A percentile compares a stretch with the other conserved stretches of the same genome.
Evolutionary conservation across 108 stramenopile genomes (phyloP).

Genomic region (Nitzschia sp.): DNA sequence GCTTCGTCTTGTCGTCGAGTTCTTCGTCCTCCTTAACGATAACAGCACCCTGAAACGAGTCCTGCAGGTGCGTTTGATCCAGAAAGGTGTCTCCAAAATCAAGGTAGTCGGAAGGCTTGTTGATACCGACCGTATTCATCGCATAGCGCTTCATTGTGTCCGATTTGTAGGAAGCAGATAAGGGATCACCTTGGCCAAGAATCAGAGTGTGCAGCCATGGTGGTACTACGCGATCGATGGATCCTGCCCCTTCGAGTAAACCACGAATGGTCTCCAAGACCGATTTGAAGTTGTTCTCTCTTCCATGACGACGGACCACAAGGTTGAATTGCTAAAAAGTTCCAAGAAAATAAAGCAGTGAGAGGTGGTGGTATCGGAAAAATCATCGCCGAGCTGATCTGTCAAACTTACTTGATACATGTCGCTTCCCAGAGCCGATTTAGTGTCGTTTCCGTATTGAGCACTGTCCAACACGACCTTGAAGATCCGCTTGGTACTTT

Average conservation of each 20-base stretch:
- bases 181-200: conserved; percentile 87
- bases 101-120: conserved; percentile 62
- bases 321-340: conserved; percentile 74
- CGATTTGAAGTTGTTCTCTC: conserved; percentile 96
- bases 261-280: conserved; percentile 92
- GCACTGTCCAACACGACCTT: conserved; percentile 84
- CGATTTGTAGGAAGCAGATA: conserved; percentile 72
- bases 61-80: conserved; percentile 64
- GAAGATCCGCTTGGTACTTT: conserved; percentile 69
- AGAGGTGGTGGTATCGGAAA: background rate
- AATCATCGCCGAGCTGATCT: background rate
- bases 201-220: conserved; percentile 89
- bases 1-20: background rate
- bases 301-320: conserved; percentile 83
- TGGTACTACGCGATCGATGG: conserved; percentile 86
- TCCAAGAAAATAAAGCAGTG: conserved; percentile 18
- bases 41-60: conserved; percentile 62
- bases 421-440: conserved; percentile 55
- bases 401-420: conserved; percentile 42
- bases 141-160: conserved; percentile 66
- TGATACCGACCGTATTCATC: conserved; percentile 73
- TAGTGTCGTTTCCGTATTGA: conserved; percentile 78
- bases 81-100: conserved; percentile 93
- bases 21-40: conserved; percentile 23
- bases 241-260: conserved; percentile 68